These are phyloP conservation scores for Castanopsis chinensis DNA, from an alignment of 306 rosid species.

Conservation along the genomic window DNA sequence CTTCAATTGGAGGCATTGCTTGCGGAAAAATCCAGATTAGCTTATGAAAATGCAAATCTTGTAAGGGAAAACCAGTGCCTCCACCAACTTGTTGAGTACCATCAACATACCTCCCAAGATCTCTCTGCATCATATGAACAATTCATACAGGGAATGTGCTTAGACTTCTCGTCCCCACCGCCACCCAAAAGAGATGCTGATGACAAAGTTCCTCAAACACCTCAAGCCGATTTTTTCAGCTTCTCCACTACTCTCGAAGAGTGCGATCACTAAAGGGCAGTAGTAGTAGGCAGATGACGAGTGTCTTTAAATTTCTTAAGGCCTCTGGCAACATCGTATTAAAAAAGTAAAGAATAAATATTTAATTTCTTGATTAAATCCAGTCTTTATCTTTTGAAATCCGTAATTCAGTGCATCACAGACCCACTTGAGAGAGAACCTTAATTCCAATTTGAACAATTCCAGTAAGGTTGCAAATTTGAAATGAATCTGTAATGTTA, in stretches of 20 bases:
- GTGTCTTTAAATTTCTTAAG: too few relatives aligned
- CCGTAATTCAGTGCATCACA: too few relatives aligned
- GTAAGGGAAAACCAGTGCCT: constrained; percentile 92
- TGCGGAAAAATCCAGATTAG: constrained; percentile 87
- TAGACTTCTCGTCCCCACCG: constrained; percentile 85
- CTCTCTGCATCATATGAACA: constrained; percentile 67
- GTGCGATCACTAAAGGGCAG: not conserved
- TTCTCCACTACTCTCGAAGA: constrained; percentile 37
- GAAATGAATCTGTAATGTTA: too few relatives aligned
- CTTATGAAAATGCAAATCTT: constrained; percentile 81
- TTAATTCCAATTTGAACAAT: too few relatives aligned
- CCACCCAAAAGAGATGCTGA: constrained; percentile 37
- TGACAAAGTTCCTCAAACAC: constrained; percentile 33
- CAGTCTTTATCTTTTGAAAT: too few relatives aligned
- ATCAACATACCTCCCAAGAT: constrained; percentile 79
- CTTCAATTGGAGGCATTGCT: constrained; percentile 94
- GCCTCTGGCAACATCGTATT: not conserved
- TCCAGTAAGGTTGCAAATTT: too few relatives aligned
- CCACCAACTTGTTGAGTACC: constrained; percentile 91
- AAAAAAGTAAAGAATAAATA: not conserved
- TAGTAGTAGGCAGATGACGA: not conserved
- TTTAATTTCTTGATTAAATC: not conserved
- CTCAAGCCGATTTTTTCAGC: constrained; percentile 26
- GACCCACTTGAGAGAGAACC: too few relatives aligned
- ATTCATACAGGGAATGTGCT: constrained; percentile 66